Evolutionary conservation across 2,329 filamentous ascomycete species (phyloP), one percentile per base, ranked within the genome.

Genomic region (Passalora sequoiae): DNA sequence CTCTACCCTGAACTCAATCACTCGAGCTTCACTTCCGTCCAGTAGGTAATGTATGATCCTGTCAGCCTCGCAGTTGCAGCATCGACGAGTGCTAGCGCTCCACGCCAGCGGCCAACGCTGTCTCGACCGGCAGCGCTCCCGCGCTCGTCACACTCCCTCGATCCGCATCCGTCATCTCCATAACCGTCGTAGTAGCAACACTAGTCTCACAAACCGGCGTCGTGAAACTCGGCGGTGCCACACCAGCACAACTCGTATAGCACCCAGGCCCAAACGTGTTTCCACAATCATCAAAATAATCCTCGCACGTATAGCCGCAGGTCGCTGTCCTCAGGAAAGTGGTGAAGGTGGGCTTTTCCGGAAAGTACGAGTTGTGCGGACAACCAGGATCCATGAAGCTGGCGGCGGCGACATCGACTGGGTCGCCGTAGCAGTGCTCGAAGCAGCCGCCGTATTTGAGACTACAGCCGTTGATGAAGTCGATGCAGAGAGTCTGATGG

Each of bases 361-460:
- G 17, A n/a, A 21, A 21, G 33, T 6, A 4, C 3, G 21, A 6
- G 21, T 39, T 22, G 37, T 27, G 19, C 7, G 37, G 16, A 20
- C 43, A 46, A 3, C 16, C 33, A 15, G 43, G 43, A 6, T 29
- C 29, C 4, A 29, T 27, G 28, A 35, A 46, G 7, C 38, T 20
- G 3, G 38, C 29, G 24, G 24, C 6, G 24, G 24, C 24, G 24
- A 27, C 12, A 12, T 27, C 24, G 16, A 15, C 12, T 4, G 44
- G 30, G 10, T 27, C 21, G 21, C 40, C 35, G 4, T 16, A 6
- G 35, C 40, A 40, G n/a, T 40, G 33, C 4, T 19, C 30, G 28
- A 38, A 45, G 41, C 46, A 49, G 25, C 46, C 46, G 9, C 46
- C 46, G 24, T 49, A 49, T 38, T 12, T 38, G 10, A 21, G 10